A percentile compares a stretch with the other conserved stretches of the same genome.
Conservation (phyloP, 768 basidiomycete species). For the Leucosporidium yakuticum region DNA sequence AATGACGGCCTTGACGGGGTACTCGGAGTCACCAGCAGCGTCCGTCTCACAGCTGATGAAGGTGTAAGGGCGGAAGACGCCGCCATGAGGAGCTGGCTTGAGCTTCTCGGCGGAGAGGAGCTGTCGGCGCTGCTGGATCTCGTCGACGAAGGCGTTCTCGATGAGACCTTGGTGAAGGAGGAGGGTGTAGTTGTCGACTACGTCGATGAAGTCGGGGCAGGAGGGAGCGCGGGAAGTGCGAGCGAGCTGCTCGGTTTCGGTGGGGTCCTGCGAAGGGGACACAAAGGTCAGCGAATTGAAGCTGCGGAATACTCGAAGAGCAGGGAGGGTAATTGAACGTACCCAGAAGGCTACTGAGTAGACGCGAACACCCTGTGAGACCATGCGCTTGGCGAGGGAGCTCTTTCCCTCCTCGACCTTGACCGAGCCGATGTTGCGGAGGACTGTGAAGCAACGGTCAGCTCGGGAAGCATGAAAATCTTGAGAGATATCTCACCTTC, state of each 20-base stretch:
- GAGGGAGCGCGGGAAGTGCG: conserved; percentile 39
- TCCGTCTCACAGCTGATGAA: conserved; percentile 37
- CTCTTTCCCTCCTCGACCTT: conserved; percentile 31
- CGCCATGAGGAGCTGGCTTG: conserved; percentile 33
- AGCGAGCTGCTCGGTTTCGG: conserved; percentile 31
- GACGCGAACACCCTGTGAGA: conserved; percentile 38
- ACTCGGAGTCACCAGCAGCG: conserved; percentile 12
- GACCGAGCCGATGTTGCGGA: conserved; percentile 37
- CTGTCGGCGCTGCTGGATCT: conserved; percentile 36
- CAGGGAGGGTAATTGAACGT: not conserved
- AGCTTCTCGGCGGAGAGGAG: conserved; percentile 32
- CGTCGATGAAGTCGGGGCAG: conserved; percentile 40
- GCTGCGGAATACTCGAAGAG: not conserved
- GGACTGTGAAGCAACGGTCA: conserved; percentile 6
- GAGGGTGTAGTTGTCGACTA: conserved; percentile 37
- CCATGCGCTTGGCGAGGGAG: conserved; percentile 36
- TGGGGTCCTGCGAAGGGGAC: conserved; percentile 15
- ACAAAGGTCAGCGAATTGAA: not conserved
- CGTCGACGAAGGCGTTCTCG: conserved; percentile 37
- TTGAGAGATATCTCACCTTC: conserved; percentile 14
- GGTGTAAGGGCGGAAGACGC: conserved; percentile 35
- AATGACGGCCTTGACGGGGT: conserved; percentile 33
- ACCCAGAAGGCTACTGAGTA: conserved; percentile 39
- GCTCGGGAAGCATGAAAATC: not conserved
- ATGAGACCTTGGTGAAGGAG: conserved; percentile 40